Base-by-base conservation (phyloP, 306 rosid genomes). In the Vigna mungo region DNA sequence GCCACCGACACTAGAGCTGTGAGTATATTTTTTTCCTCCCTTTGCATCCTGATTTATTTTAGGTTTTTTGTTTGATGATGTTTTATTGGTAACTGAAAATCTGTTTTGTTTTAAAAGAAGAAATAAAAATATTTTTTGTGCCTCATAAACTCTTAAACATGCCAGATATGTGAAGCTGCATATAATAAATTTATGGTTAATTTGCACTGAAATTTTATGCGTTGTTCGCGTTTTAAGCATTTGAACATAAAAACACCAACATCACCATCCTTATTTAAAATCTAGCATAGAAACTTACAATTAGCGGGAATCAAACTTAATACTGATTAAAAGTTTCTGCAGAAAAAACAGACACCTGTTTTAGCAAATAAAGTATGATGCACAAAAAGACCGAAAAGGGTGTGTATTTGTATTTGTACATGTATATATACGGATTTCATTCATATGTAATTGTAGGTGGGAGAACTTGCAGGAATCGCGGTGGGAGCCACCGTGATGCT, bases 401-500 rank as follows among this genome's bases (percentile, higher is more conserved):
- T 20, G 7, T 37, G 41, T 37, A 37, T 37, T 37, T 7, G 9
- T 6, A 36, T 36, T 0, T 6, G 1, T 36, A 36, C 1, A 23
- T 27, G 3, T 27, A 27, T 36, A 36, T 39, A 39, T 39, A 39
- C 10, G 10, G 0, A 39, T 39, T 39, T 62, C 58, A 6, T 17
- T 21, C 37, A 55, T 53, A 37, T 43, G 13, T 0, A 7, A 7
- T 54, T 74, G 86, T 84, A 94, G 97, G 96, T 91, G 56, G 96
- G 97, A 39, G 97, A 89, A 80, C 77, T 91, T 34, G 98, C 94
- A 3, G 98, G 96, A 83, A 87, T 94, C 66, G 96, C 96, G 1
- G 97, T 91, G 18, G 97, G 98, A 67, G 98, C 92, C 2, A 91
- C 91, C 1, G 98, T 94, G 16, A 94, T 91, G 97, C 90, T 90